phyloP scores from a whole-genome alignment of 2,329 filamentous ascomycete species.

The Septoria petroselini region DNA sequence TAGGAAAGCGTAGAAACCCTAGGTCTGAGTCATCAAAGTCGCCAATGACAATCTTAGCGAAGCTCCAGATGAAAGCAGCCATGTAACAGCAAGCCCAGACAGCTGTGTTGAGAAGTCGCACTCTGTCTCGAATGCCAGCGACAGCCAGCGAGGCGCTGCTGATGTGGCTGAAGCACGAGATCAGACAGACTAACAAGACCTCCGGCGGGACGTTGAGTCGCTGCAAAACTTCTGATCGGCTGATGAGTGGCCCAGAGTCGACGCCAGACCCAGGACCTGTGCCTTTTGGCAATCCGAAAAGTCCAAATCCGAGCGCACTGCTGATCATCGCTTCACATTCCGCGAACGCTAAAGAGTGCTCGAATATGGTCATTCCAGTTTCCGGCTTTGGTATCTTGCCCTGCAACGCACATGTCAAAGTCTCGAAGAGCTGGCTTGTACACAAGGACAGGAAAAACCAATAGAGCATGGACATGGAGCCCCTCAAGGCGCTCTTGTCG shows the following conservation, averaged over 20 bases:
- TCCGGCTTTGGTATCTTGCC: slow-evolving; percentile 76
- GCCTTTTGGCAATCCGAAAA: slow-evolving; percentile 55
- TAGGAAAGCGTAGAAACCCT: slow-evolving; percentile 81
- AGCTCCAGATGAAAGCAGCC: slow-evolving; percentile 75
- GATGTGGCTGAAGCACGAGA: slow-evolving; percentile 86
- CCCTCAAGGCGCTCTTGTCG: slow-evolving; percentile 56
- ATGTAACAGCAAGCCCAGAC: slow-evolving; percentile 92
- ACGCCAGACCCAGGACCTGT: slow-evolving; percentile 32
- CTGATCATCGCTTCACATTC: slow-evolving; percentile 88
- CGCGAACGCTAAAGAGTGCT: slow-evolving; percentile 92
- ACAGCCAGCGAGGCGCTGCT: slow-evolving; percentile 80
- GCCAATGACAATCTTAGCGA: slow-evolving; percentile 47
- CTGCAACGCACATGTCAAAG: slow-evolving; percentile 80
- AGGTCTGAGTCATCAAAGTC: slow-evolving; percentile 59
- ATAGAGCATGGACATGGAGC: slow-evolving; percentile 75
- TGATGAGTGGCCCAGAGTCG: slow-evolving; percentile 29
- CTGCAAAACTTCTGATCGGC: slow-evolving; percentile 57
- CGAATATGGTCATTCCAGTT: slow-evolving; percentile 93
- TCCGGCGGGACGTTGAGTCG: slow-evolving; percentile 87
- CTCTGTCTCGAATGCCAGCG: slow-evolving; percentile 72
- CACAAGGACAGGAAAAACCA: slow-evolving; percentile 67
- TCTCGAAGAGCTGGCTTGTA: slow-evolving; percentile 83
- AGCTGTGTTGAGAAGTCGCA: slow-evolving; percentile 79
- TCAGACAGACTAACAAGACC: slow-evolving; percentile 76
- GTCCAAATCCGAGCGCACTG: slow-evolving; percentile 72